Evolutionary conservation across 768 basidiomycete species (phyloP).

Genomic region (Lenzites betulinus): DNA sequence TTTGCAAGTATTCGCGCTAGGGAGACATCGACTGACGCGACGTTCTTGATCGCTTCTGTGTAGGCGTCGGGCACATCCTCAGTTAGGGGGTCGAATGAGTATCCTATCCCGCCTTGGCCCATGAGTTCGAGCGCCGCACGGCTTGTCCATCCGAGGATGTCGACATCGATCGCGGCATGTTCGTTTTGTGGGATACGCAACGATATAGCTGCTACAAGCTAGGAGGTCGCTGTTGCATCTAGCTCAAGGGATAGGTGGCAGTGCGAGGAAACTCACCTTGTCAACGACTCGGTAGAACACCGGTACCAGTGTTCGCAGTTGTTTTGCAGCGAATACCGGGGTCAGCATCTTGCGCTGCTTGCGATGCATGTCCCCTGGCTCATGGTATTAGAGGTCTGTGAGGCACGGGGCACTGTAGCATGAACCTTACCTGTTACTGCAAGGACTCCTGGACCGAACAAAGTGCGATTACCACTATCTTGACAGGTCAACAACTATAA

Average conservation of each 20-base stretch:
- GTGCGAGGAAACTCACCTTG: constrained; percentile 14
- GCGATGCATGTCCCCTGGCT: constrained; percentile 23
- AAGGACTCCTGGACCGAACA: constrained; percentile 13
- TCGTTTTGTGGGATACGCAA: background rate
- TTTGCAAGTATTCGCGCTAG: too few relatives aligned
- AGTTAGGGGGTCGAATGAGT: constrained; percentile 2
- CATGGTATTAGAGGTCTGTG: too few relatives aligned
- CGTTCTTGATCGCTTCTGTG: constrained; percentile 21
- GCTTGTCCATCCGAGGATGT: constrained; percentile 1
- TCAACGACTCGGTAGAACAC: constrained; percentile 15
- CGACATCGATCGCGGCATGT: background rate
- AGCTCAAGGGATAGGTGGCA: too few relatives aligned
- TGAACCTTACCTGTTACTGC: constrained; percentile 5
- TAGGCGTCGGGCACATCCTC: background rate
- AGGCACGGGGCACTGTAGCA: background rate
- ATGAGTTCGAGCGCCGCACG: constrained; percentile 1
- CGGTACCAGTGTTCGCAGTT: constrained; percentile 15
- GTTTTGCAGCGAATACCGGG: constrained; percentile 18
- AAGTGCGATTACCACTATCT: constrained; percentile 1
- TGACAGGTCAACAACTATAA: background rate
- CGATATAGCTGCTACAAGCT: background rate
- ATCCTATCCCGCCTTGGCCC: background rate
- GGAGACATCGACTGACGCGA: constrained; percentile 27
- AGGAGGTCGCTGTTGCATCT: background rate
- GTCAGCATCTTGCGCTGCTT: constrained; percentile 28